Conservation (phyloP, 2,329 filamentous ascomycete genomes). For the Grosmannia penicillata region DNA sequence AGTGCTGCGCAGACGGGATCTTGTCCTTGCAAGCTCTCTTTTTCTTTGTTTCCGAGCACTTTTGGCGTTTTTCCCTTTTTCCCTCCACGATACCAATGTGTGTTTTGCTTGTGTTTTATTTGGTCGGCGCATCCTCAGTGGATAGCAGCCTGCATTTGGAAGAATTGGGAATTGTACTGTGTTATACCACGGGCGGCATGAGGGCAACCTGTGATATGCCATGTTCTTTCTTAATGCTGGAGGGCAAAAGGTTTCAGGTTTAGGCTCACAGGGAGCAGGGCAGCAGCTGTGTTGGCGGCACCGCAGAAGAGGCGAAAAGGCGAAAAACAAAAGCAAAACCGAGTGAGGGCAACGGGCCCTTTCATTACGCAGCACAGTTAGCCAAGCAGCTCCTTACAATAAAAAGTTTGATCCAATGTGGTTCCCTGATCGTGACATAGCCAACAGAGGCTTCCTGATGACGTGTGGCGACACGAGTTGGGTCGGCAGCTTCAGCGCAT, state of each 20-base stretch:
- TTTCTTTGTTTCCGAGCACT: neutral
- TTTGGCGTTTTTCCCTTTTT: neutral
- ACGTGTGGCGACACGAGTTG: too few relatives aligned
- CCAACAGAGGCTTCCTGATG: too few relatives aligned
- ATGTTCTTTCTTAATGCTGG: neutral
- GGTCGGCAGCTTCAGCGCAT: too few relatives aligned
- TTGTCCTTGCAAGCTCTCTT: neutral
- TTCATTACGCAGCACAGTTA: too few relatives aligned
- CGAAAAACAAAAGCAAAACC: neutral
- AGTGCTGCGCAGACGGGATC: too few relatives aligned
- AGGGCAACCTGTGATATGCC: constrained; percentile 1
- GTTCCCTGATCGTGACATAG: too few relatives aligned
- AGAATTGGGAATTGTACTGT: constrained; percentile 1
- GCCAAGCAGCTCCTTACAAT: too few relatives aligned
- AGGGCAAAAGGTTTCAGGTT: neutral
- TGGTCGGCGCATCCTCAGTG: neutral
- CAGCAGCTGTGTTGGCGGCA: neutral
- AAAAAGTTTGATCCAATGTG: neutral
- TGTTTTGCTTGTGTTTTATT: neutral
- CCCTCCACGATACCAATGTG: constrained; percentile 1
- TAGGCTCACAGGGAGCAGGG: neutral
- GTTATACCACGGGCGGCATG: constrained; percentile 1
- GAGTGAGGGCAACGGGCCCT: too few relatives aligned
- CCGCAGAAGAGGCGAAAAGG: constrained; percentile 1
- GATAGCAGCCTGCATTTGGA: neutral